Evolutionary conservation across 495 filamentous ascomycete species (phyloP).

Genomic region (Thozetella sp.): DNA sequence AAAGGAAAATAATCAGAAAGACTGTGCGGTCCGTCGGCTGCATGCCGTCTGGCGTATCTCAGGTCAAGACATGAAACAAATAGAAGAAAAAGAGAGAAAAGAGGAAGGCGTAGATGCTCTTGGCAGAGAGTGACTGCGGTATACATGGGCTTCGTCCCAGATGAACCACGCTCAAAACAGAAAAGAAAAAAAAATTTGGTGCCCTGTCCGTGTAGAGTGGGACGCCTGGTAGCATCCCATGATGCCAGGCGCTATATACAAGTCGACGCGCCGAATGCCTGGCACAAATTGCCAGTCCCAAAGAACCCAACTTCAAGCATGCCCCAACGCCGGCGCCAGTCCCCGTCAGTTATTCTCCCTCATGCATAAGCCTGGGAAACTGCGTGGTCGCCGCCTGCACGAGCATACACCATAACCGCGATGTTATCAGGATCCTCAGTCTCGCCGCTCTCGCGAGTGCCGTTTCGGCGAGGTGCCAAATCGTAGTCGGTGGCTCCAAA

Average conservation of each 20-base stretch:
- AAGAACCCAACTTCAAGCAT: not conserved
- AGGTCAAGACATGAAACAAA: too few relatives aligned
- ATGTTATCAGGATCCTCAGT: slow-evolving; percentile 12
- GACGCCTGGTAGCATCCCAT: not conserved
- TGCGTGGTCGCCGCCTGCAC: slow-evolving; percentile 20
- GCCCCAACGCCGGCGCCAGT: not conserved
- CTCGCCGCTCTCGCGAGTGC: slow-evolving; percentile 20
- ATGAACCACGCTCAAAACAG: too few relatives aligned
- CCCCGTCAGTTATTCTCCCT: too few relatives aligned
- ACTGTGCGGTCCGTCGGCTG: too few relatives aligned
- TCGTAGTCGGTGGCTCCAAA: slow-evolving; percentile 16
- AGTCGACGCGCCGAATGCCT: not conserved
- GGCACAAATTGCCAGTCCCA: not conserved
- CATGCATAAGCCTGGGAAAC: too few relatives aligned
- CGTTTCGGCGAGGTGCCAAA: slow-evolving; percentile 19
- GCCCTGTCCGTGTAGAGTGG: not conserved
- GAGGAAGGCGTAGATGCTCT: not conserved
- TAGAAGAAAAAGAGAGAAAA: not conserved
- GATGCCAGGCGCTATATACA: not conserved
- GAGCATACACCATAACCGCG: slow-evolving; percentile 12
- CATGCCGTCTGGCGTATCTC: too few relatives aligned
- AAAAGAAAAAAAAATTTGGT: not conserved
- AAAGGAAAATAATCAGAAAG: not conserved
- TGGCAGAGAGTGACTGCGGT: not conserved
- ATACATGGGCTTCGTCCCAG: not conserved